Conservation (phyloP, 2,329 filamentous ascomycete genomes). For the Paraphoma sp. region DNA sequence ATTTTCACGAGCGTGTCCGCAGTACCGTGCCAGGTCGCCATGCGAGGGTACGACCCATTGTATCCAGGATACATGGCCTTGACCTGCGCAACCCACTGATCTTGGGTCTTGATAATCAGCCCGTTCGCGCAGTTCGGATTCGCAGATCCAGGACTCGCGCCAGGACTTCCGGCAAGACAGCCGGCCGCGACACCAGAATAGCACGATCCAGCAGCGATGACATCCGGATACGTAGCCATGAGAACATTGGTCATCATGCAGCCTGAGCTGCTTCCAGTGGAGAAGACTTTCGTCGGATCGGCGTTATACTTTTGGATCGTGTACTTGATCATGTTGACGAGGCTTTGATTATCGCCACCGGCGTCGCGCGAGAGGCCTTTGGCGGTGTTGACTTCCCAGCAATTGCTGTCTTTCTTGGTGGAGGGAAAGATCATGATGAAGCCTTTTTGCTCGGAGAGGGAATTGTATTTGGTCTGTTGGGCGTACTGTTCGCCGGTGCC, state of each 20-base stretch:
- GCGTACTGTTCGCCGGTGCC: conserved; percentile 47
- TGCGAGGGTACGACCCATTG: conserved; percentile 40
- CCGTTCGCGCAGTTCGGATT: conserved; percentile 31
- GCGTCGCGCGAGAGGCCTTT: conserved; percentile 62
- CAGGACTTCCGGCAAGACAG: conserved; percentile 52
- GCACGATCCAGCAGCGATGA: conserved; percentile 31
- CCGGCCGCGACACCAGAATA: conserved; percentile 38
- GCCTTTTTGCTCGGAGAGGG: conserved; percentile 60
- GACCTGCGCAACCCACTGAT: conserved; percentile 42
- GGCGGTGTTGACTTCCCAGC: conserved; percentile 66
- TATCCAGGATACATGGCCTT: conserved; percentile 47
- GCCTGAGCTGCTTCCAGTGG: conserved; percentile 33
- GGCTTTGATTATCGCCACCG: conserved; percentile 62
- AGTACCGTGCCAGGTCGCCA: conserved; percentile 48
- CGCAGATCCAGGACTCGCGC: conserved; percentile 20
- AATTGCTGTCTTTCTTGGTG: conserved; percentile 57
- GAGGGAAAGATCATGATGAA: conserved; percentile 67
- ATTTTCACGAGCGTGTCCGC: conserved; percentile 40
- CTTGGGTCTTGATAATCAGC: conserved; percentile 20
- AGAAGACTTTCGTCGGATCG: conserved; percentile 57
- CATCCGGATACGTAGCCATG: conserved; percentile 35
- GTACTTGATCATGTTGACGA: conserved; percentile 66
- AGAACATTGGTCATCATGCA: conserved; percentile 45
- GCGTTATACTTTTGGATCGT: conserved; percentile 59
- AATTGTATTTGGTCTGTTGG: conserved; percentile 24